phyloP scores from a whole-genome alignment of 805 yeast genomes.

The Wickerhamiella shivajii region DNA sequence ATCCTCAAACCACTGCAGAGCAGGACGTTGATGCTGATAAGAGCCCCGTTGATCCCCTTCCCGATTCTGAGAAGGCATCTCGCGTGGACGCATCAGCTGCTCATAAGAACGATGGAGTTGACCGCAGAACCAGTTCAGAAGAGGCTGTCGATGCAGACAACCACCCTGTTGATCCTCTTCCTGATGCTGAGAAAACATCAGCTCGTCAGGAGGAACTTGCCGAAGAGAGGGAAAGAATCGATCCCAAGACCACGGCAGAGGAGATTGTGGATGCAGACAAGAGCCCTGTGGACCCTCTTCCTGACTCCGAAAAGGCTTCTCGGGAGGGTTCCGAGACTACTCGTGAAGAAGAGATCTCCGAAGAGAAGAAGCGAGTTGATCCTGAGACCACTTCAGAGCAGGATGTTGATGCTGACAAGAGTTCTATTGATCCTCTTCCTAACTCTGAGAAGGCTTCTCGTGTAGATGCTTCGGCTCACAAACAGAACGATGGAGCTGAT shows the following conservation, averaged over 20 bases:
- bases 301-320: not conserved
- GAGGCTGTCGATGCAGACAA: constrained; percentile 7
- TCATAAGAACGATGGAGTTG: not conserved
- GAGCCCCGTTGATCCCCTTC: constrained; percentile 6
- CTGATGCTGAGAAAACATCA: not conserved
- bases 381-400: not conserved
- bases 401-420: not conserved
- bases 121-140: constrained; percentile 1
- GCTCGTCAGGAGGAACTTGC: not conserved
- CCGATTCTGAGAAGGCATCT: constrained; percentile 1
- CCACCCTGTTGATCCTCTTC: constrained; percentile 5
- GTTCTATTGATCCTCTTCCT: no score
- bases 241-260: constrained; percentile 1
- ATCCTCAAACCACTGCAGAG: constrained; percentile 2
- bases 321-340: not conserved
- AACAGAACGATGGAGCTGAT: not conserved
- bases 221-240: not conserved
- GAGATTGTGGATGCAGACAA: constrained; percentile 3
- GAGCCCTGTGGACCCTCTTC: constrained; percentile 1
- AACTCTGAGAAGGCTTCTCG: no score
- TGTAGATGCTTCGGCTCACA: not conserved
- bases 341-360: not conserved
- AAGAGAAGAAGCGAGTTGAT: not conserved
- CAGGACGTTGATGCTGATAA: constrained; percentile 6
- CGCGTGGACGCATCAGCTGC: not conserved